These are phyloP conservation scores for Eimeria acervulina DNA, from an alignment of 169 alveolate species.

Conservation along the genomic window DNA sequence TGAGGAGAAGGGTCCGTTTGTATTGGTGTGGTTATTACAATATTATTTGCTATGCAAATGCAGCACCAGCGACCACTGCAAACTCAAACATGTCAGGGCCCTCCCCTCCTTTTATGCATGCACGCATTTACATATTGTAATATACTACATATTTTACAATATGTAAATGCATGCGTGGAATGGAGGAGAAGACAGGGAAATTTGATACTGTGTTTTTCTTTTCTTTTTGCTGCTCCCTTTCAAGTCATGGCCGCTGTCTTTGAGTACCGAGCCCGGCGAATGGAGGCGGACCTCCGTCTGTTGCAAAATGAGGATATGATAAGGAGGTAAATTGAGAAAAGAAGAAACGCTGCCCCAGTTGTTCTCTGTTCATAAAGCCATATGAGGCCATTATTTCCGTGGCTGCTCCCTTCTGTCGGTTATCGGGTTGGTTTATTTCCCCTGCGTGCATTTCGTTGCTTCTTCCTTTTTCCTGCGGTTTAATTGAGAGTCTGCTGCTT, in stretches of 20 bases:
- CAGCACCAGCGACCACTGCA: too few species aligned
- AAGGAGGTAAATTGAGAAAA: conserved; percentile 6
- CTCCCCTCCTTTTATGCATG: neutral
- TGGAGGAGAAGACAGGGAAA: neutral
- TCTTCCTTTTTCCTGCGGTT: too few species aligned
- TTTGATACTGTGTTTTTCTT: neutral
- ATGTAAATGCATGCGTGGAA: neutral
- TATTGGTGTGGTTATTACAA: too few species aligned
- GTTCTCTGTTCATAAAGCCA: neutral
- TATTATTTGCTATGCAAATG: too few species aligned
- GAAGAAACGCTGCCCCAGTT: neutral
- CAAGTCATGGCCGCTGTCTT: conserved; percentile 83
- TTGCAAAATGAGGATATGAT: conserved; percentile 87
- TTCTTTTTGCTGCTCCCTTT: too few species aligned
- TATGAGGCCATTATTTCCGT: neutral
- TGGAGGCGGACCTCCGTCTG: conserved; percentile 86
- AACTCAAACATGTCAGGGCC: too few species aligned
- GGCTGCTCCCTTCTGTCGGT: too few species aligned
- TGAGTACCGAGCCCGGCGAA: conserved; percentile 86
- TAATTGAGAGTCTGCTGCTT: neutral
- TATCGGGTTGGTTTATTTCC: too few species aligned
- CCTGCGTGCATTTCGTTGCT: too few species aligned
- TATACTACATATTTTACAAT: neutral
- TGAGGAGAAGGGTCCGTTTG: too few species aligned
- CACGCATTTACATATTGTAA: neutral